Conservation (phyloP, 169 alveolate species). For the Neospora caninum region DNA sequence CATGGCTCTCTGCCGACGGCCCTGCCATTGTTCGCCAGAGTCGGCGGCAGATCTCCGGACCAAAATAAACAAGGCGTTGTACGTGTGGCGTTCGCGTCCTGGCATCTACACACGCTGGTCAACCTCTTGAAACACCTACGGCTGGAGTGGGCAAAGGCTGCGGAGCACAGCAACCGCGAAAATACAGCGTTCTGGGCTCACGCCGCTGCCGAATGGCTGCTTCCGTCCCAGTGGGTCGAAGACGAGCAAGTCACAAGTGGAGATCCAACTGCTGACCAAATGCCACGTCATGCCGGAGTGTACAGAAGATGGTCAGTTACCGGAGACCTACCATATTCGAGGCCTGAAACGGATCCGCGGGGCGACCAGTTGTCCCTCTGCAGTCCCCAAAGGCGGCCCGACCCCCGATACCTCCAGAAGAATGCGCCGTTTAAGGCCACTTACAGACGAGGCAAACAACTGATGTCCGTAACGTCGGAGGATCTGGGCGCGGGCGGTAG, state of each 20-base stretch:
- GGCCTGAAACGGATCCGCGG: too few relatives aligned
- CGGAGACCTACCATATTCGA: too few relatives aligned
- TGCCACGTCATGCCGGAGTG: too few relatives aligned
- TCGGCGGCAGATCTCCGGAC: background rate
- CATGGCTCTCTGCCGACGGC: background rate
- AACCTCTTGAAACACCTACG: background rate
- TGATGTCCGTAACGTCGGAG: too few relatives aligned
- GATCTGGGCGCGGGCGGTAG: too few relatives aligned
- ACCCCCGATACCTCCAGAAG: too few relatives aligned
- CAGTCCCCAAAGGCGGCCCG: too few relatives aligned
- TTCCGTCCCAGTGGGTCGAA: background rate
- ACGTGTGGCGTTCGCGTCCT: constrained; percentile 3
- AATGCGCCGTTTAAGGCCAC: too few relatives aligned
- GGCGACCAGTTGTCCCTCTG: too few relatives aligned
- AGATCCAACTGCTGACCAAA: too few relatives aligned
- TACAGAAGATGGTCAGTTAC: too few relatives aligned
- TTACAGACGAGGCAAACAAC: too few relatives aligned
- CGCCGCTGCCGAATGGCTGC: constrained; percentile 45
- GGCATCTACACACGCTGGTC: constrained; percentile 4
- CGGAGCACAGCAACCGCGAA: background rate
- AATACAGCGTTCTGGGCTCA: constrained; percentile 14
- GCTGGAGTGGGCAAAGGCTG: constrained; percentile 40
- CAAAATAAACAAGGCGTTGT: background rate
- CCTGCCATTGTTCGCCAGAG: background rate
- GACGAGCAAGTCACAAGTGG: background rate